phyloP scores from a whole-genome alignment of 345 rosid species.

The Eucalyptus virginea region DNA sequence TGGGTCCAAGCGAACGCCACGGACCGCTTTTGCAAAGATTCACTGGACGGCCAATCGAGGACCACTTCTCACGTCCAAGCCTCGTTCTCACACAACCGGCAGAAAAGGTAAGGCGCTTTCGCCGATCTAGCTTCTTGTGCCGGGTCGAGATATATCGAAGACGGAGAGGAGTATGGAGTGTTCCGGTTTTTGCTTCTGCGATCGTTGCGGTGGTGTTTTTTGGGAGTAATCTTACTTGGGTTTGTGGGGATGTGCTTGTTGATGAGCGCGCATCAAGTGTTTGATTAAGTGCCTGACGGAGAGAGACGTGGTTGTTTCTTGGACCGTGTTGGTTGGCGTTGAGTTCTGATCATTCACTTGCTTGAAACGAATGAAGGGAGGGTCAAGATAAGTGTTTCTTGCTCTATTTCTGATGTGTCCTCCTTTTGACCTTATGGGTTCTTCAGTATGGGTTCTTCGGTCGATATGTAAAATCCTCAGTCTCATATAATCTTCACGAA shows the following conservation, averaged over 20 bases:
- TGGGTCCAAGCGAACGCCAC: too few species aligned
- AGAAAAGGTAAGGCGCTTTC: background rate
- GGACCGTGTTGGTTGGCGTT: background rate
- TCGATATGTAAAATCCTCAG: background rate
- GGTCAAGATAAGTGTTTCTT: background rate
- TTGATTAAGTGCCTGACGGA: background rate
- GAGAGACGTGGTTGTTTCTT: background rate
- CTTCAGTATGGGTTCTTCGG: background rate
- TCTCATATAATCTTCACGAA: background rate
- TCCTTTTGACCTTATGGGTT: background rate
- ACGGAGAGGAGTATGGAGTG: background rate
- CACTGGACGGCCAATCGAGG: background rate
- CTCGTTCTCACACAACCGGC: background rate
- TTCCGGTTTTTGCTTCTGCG: background rate
- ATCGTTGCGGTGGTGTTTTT: background rate
- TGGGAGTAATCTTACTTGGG: background rate
- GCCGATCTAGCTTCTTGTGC: background rate
- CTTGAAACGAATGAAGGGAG: background rate
- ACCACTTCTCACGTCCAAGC: background rate
- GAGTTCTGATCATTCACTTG: background rate
- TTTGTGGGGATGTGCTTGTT: background rate
- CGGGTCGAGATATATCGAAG: background rate
- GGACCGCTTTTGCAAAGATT: background rate
- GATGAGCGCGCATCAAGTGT: background rate
- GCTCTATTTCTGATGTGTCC: background rate